Conservation (phyloP, 768 basidiomycete genomes). For the Thelephora ganbajun region DNA sequence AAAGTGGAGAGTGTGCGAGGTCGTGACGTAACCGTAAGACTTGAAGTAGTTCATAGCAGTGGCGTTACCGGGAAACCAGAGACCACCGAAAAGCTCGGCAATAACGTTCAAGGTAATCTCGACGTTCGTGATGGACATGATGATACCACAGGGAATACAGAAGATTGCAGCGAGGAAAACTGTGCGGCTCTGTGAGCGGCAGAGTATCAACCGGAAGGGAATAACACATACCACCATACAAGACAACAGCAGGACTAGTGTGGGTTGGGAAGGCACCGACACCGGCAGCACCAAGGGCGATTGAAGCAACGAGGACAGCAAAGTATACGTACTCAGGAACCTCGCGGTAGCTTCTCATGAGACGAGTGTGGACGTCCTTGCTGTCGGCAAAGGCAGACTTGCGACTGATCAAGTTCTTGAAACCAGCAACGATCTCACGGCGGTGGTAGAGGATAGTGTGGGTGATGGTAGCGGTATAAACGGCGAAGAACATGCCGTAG, state of each 20-base stretch:
- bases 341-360: slow-evolving; percentile 71
- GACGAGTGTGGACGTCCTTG: slow-evolving; percentile 63
- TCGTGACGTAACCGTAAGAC: slow-evolving; percentile 41
- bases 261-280: slow-evolving; percentile 61
- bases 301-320: slow-evolving; percentile 34
- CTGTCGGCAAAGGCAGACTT: not conserved
- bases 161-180: too few relatives aligned
- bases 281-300: slow-evolving; percentile 50
- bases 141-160: too few relatives aligned
- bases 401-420: slow-evolving; percentile 1
- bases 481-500: slow-evolving; percentile 28
- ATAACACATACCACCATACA: slow-evolving; percentile 57
- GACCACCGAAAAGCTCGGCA: slow-evolving; percentile 66
- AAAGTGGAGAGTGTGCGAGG: slow-evolving; percentile 51
- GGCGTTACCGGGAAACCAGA: slow-evolving; percentile 68
- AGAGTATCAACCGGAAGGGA: too few relatives aligned
- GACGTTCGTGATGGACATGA: slow-evolving; percentile 87
- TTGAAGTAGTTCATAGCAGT: slow-evolving; percentile 80
- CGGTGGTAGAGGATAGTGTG: slow-evolving; percentile 67
- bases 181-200: too few relatives aligned
- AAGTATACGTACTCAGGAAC: slow-evolving; percentile 70
- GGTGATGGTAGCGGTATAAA: slow-evolving; percentile 59
- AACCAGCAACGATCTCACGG: slow-evolving; percentile 3
- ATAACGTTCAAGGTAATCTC: slow-evolving; percentile 53
- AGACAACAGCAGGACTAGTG: slow-evolving; percentile 32